Conservation (phyloP, 2,329 filamentous ascomycete genomes). For the Dactylellina cionopaga region DNA sequence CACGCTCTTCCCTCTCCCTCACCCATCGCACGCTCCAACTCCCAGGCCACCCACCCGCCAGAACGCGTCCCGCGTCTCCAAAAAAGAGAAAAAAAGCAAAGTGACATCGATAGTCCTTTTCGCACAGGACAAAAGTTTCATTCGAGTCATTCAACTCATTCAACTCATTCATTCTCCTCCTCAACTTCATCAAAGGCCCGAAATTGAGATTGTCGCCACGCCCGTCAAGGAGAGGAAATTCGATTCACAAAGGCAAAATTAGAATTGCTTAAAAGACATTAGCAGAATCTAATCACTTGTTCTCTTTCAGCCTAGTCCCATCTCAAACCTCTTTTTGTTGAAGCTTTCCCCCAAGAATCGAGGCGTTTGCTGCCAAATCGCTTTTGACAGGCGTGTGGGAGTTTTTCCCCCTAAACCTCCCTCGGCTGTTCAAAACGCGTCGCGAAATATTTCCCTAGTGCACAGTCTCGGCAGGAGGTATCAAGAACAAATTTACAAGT, state of each 20-base stretch:
- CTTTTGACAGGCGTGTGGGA: constrained; percentile 36
- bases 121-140: not conserved
- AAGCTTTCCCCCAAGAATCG: constrained; percentile 16
- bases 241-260: no score
- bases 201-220: no score
- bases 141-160: no score
- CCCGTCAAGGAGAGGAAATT: constrained; percentile 37
- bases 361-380: constrained; percentile 24
- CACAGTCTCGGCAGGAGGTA: constrained; percentile 26
- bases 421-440: constrained; percentile 22
- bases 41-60: constrained; percentile 14
- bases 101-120: constrained; percentile 26
- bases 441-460: constrained; percentile 18
- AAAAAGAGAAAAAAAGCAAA: constrained; percentile 25
- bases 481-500: constrained; percentile 16
- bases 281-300: constrained; percentile 29
- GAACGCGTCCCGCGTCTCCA: constrained; percentile 25
- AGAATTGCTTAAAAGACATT: not conserved
- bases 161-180: no score
- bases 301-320: constrained; percentile 21
- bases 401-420: not conserved
- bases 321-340: not conserved
- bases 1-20: no score
- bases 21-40: constrained; percentile 15
- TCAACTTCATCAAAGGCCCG: no score